Evolutionary conservation across 805 yeast species (phyloP).

Genomic region (Teunomyces cretensis): DNA sequence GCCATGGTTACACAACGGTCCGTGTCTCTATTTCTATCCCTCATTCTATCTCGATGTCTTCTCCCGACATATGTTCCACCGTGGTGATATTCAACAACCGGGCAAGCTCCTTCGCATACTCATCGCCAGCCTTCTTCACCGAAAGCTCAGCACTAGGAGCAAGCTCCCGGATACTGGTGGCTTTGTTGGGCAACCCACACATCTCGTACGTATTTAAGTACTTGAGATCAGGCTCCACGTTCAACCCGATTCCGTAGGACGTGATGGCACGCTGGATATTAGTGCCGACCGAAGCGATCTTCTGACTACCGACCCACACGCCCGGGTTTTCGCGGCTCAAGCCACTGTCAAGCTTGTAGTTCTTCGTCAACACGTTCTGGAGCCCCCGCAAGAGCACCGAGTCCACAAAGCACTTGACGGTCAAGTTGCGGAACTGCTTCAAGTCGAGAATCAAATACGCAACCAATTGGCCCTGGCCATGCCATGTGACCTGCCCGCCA

Average conservation of each 20-base stretch:
- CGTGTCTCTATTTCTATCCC: too few relatives aligned
- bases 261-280: conserved; percentile 82
- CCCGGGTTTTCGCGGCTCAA: conserved; percentile 72
- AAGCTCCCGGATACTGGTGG: conserved; percentile 33
- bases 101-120: conserved; percentile 39
- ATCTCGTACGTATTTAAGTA: conserved; percentile 72
- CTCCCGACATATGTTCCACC: conserved; percentile 38
- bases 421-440: conserved; percentile 52
- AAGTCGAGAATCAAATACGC: conserved; percentile 73
- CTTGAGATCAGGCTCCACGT: conserved; percentile 69
- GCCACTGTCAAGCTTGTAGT: conserved; percentile 44
- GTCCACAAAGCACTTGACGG: conserved; percentile 64
- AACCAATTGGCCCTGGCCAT: conserved; percentile 93
- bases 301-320: conserved; percentile 68
- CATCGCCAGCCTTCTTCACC: conserved; percentile 26
- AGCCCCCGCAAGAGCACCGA: conserved; percentile 59
- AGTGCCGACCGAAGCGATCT: conserved; percentile 88
- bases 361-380: conserved; percentile 43
- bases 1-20: too few relatives aligned
- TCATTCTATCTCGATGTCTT: conserved; percentile 16
- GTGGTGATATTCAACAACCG: conserved; percentile 28
- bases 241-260: conserved; percentile 86
- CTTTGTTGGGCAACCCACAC: conserved; percentile 73
- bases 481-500: conserved; percentile 97
- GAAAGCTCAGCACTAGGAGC: conserved; percentile 9